phyloP scores from a whole-genome alignment of 495 filamentous ascomycete genomes.

The Rusavskia elegans region DNA sequence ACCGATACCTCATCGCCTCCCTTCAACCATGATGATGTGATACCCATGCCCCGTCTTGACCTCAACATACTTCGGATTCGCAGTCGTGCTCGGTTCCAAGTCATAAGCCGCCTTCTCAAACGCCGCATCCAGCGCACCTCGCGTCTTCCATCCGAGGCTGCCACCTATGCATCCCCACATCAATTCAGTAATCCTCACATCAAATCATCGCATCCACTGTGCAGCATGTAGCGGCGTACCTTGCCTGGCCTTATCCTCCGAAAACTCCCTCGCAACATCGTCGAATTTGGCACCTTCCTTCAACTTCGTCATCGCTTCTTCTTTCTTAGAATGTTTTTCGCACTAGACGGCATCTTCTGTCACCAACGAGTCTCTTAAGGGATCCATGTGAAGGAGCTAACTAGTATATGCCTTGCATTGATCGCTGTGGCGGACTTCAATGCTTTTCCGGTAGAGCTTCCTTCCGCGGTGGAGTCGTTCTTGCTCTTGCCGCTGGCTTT shows the following conservation, averaged over 20 bases:
- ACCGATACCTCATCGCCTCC: slow-evolving; percentile 32
- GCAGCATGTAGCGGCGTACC: slow-evolving; percentile 16
- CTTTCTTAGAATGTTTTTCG: slow-evolving; percentile 76
- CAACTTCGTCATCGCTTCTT: slow-evolving; percentile 70
- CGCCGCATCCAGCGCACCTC: slow-evolving; percentile 51
- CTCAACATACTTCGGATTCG: slow-evolving; percentile 58
- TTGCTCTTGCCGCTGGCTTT: slow-evolving; percentile 31
- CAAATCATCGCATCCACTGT: too few relatives aligned
- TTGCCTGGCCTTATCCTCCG: slow-evolving; percentile 75
- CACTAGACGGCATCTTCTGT: slow-evolving; percentile 34
- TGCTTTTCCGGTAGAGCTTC: slow-evolving; percentile 17
- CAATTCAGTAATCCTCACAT: too few relatives aligned
- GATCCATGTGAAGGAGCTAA: too few relatives aligned
- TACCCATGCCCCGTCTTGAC: slow-evolving; percentile 80
- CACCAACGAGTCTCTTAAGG: too few relatives aligned
- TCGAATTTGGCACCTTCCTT: slow-evolving; percentile 69
- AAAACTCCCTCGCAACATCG: slow-evolving; percentile 72
- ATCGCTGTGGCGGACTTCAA: slow-evolving; percentile 66
- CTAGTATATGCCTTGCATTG: slow-evolving; percentile 75
- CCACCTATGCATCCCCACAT: slow-evolving; percentile 27
- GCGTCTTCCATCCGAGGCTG: slow-evolving; percentile 67
- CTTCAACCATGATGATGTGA: slow-evolving; percentile 85
- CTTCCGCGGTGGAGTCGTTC: slow-evolving; percentile 16
- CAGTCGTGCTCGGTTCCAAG: slow-evolving; percentile 61
- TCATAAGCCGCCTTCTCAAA: slow-evolving; percentile 76